These are phyloP conservation scores for Ophiosphaerella herpotricha DNA, from an alignment of 2,329 filamentous ascomycete genomes.

Conservation along the genomic window DNA sequence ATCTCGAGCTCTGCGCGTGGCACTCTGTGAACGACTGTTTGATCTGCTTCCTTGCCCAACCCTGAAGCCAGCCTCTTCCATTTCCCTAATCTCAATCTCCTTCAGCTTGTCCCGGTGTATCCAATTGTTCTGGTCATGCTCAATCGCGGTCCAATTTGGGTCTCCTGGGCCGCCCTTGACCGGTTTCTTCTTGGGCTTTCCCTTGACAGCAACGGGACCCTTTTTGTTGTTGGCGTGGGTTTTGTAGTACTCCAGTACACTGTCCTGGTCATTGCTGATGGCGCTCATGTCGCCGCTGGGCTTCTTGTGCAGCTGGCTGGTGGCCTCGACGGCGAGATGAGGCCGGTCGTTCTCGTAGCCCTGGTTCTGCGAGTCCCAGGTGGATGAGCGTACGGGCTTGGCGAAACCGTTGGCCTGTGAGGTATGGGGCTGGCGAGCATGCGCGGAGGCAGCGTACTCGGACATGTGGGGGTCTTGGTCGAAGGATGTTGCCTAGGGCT, in stretches of 20 bases:
- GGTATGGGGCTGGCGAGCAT: conserved; percentile 40
- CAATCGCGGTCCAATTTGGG: conserved; percentile 26
- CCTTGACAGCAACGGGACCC: conserved; percentile 19
- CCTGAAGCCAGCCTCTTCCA: conserved; percentile 76
- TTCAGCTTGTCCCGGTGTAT: conserved; percentile 85
- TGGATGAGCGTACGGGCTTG: conserved; percentile 35
- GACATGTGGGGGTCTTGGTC: conserved; percentile 44
- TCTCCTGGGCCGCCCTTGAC: conserved; percentile 19
- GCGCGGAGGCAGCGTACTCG: conserved; percentile 34
- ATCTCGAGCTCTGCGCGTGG: conserved; percentile 29
- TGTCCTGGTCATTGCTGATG: conserved; percentile 52
- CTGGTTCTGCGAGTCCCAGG: conserved; percentile 36
- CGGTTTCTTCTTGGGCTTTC: conserved; percentile 36
- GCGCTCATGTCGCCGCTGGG: conserved; percentile 50
- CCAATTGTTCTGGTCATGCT: conserved; percentile 71
- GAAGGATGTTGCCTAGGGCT: conserved; percentile 31
- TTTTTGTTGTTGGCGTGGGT: conserved; percentile 21
- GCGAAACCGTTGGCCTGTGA: conserved; percentile 42
- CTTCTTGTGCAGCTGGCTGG: conserved; percentile 46
- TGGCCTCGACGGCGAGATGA: conserved; percentile 41
- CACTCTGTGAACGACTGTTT: conserved; percentile 44
- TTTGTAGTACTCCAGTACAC: conserved; percentile 53
- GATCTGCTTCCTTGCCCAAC: conserved; percentile 52
- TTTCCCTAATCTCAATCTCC: conserved; percentile 77
- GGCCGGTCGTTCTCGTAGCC: conserved; percentile 28